These are phyloP conservation scores for Kuraishia capsulata DNA, from an alignment of 805 yeast species.

Conservation along the genomic window DNA sequence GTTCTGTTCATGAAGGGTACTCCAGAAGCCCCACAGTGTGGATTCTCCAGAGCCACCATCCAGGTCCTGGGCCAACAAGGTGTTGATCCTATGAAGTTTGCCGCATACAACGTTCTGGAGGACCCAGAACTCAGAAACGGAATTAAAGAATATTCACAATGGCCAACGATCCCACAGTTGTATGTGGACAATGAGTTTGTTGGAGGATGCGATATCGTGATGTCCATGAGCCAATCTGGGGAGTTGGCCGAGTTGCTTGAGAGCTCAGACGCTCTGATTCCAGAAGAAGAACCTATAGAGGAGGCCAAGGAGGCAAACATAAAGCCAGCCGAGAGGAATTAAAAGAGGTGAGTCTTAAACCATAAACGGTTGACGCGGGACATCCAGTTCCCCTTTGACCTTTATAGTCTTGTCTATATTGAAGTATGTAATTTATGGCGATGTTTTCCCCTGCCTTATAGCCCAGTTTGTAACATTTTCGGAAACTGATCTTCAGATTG, in stretches of 20 bases:
- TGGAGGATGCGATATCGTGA: slow-evolving; percentile 96
- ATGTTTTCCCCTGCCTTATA: too few species aligned
- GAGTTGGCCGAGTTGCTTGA: slow-evolving; percentile 83
- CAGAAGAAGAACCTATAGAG: slow-evolving; percentile 51
- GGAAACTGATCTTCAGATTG: too few species aligned
- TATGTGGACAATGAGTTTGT: slow-evolving; percentile 86
- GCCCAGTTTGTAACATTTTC: too few species aligned
- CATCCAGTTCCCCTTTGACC: too few species aligned
- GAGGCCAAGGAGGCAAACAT: slow-evolving; percentile 2
- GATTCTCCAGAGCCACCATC: slow-evolving; percentile 92
- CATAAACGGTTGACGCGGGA: too few species aligned
- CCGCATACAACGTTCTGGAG: slow-evolving; percentile 93
- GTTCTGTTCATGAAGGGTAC: slow-evolving; percentile 98
- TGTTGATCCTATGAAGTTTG: slow-evolving; percentile 92
- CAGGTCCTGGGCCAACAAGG: slow-evolving; percentile 93
- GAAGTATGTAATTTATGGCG: too few species aligned
- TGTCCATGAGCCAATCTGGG: slow-evolving; percentile 86
- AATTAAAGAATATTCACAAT: slow-evolving; percentile 86
- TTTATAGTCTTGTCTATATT: too few species aligned
- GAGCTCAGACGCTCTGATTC: slow-evolving; percentile 66
- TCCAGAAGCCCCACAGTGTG: slow-evolving; percentile 96
- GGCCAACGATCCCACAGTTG: slow-evolving; percentile 99
- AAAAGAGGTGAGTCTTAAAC: too few species aligned
- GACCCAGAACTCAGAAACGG: slow-evolving; percentile 93
- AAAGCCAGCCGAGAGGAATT: slow-evolving; percentile 2